phyloP scores from a whole-genome alignment of 1,284 basidiomycete species.

The Tylopilus orsonianus region DNA sequence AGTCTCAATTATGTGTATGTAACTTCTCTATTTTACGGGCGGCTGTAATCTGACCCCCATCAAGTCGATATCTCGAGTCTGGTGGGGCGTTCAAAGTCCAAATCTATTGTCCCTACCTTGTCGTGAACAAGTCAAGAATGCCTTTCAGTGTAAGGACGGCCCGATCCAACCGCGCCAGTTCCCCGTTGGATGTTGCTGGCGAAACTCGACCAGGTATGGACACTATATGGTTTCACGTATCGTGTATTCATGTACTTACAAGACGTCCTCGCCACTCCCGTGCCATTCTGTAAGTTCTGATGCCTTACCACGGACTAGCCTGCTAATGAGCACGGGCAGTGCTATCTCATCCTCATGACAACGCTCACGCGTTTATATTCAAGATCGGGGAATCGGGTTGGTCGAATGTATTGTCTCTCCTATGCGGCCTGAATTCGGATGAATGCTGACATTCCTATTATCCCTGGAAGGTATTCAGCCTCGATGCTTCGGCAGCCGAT shows the following conservation, averaged over 20 bases:
- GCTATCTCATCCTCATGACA: constrained; percentile 83
- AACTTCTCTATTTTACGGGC: not conserved
- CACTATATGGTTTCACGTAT: not conserved
- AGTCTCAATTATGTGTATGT: constrained; percentile 86
- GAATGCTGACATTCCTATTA: constrained; percentile 5
- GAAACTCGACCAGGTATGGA: constrained; percentile 56
- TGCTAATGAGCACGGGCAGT: constrained; percentile 51
- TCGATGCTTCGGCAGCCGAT: constrained; percentile 92
- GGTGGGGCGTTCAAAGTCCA: constrained; percentile 99
- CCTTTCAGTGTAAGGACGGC: constrained; percentile 78
- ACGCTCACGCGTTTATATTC: constrained; percentile 85
- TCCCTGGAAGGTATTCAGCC: constrained; percentile 62
- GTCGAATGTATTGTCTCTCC: constrained; percentile 67
- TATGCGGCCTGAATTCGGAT: not conserved
- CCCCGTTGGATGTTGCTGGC: constrained; percentile 85
- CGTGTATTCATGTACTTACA: constrained; percentile 10
- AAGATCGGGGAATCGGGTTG: constrained; percentile 86
- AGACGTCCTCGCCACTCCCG: constrained; percentile 61
- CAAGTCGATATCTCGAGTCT: constrained; percentile 82
- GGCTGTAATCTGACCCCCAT: constrained; percentile 1
- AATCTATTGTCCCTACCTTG: constrained; percentile 90
- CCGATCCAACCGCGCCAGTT: constrained; percentile 68
- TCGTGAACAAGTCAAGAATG: constrained; percentile 92
- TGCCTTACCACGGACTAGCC: constrained; percentile 36
- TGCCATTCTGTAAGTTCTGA: constrained; percentile 71